Evolutionary conservation across 1,284 basidiomycete species (phyloP).

Genomic region (Puccinia triticina): DNA sequence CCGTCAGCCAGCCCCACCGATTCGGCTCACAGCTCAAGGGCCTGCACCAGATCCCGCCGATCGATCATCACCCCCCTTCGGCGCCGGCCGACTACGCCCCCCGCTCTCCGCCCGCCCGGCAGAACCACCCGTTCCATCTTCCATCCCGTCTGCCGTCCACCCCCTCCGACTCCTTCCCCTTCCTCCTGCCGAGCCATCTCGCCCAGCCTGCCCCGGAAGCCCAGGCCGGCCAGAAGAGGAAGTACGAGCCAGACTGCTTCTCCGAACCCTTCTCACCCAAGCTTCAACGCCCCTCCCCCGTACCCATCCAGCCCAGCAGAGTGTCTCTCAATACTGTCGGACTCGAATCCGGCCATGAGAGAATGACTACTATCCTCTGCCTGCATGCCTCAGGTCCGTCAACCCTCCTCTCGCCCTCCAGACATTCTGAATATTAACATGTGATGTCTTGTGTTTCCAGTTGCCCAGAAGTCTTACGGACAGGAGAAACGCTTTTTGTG

Average conservation of each 20-base stretch:
- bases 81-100: not conserved
- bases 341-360: constrained; percentile 34
- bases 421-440: not conserved
- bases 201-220: not conserved
- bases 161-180: constrained; percentile 22
- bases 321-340: constrained; percentile 20
- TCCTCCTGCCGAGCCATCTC: constrained; percentile 16
- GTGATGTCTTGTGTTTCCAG: constrained; percentile 1
- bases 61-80: not conserved
- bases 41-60: not conserved
- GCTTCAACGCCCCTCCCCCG: not conserved
- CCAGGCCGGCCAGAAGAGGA: constrained; percentile 6
- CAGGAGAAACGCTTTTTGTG: constrained; percentile 51
- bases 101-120: constrained; percentile 3
- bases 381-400: constrained; percentile 48
- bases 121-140: not conserved
- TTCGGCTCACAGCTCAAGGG: not conserved
- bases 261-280: not conserved
- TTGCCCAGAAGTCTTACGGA: constrained; percentile 51
- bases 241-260: constrained; percentile 9
- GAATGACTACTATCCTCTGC: constrained; percentile 49
- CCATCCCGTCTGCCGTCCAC: not conserved
- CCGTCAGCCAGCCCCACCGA: not conserved
- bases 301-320: not conserved
- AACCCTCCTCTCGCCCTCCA: not conserved